Percentiles rank a stretch among this genome's conserved stretches.
phyloP scores from a whole-genome alignment of 2,329 filamentous ascomycete genomes.

The Bipolaris zeicola region DNA sequence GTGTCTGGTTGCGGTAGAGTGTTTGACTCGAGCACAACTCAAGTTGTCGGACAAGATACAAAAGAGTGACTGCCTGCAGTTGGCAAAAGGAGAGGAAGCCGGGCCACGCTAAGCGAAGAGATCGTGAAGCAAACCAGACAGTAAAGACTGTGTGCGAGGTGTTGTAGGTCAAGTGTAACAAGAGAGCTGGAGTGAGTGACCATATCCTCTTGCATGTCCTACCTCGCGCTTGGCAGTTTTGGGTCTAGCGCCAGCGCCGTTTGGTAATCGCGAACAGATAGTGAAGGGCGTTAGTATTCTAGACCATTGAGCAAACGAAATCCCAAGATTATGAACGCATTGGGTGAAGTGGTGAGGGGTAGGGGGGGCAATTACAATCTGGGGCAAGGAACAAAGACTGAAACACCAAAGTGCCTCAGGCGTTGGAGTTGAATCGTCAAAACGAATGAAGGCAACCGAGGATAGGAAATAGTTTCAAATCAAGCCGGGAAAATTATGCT shows the following conservation, averaged over 20 bases:
- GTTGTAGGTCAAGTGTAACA: slow-evolving; percentile 20
- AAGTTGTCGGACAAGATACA: slow-evolving; percentile 20
- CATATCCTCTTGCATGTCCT: slow-evolving; percentile 20
- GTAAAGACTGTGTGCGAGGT: slow-evolving; percentile 27
- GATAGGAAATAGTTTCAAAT: slow-evolving; percentile 2
- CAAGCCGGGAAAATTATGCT: background rate
- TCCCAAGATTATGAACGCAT: slow-evolving; percentile 12
- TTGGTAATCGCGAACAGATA: slow-evolving; percentile 17
- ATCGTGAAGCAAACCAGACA: slow-evolving; percentile 15
- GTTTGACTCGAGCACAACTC: slow-evolving; percentile 11
- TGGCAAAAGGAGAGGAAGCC: slow-evolving; percentile 27
- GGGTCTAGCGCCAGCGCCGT: slow-evolving; percentile 19
- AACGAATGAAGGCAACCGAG: background rate
- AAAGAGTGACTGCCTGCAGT: slow-evolving; percentile 34
- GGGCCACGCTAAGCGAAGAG: slow-evolving; percentile 27
- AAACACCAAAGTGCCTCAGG: slow-evolving; percentile 28
- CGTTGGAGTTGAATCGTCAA: slow-evolving; percentile 7
- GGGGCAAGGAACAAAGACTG: slow-evolving; percentile 25
- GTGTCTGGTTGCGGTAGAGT: slow-evolving; percentile 12
- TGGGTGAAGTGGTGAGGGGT: slow-evolving; percentile 23
- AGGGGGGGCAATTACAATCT: slow-evolving; percentile 22
- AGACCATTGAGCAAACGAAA: slow-evolving; percentile 2
- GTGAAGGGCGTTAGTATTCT: slow-evolving; percentile 12
- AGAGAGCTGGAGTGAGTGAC: slow-evolving; percentile 16
- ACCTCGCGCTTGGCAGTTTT: slow-evolving; percentile 17